phyloP scores from a whole-genome alignment of 2,329 filamentous ascomycete genomes.

The Gaeumannomyces tritici region DNA sequence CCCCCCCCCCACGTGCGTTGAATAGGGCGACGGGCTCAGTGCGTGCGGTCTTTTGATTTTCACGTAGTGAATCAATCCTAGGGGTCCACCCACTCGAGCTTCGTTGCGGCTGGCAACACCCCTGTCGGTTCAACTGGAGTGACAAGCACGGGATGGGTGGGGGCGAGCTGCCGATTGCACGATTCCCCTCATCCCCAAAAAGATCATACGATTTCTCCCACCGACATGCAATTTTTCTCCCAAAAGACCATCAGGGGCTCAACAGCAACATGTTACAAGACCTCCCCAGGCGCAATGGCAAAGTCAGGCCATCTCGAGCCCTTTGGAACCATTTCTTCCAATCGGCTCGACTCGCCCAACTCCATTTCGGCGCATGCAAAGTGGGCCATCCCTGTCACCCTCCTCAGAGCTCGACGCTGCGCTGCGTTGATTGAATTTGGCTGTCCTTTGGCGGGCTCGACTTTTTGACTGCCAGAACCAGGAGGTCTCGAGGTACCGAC shows the following conservation, averaged over 20 bases:
- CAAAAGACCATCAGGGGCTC: constrained; percentile 3
- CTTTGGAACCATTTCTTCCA: constrained; percentile 1
- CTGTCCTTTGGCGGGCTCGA: neutral
- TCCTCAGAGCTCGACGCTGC: neutral
- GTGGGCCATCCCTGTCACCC: neutral
- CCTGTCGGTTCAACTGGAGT: neutral
- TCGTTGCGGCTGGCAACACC: neutral
- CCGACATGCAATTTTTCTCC: constrained; percentile 2
- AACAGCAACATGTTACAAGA: constrained; percentile 6
- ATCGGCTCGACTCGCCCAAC: constrained; percentile 1
- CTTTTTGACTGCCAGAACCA: neutral
- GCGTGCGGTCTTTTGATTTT: neutral
- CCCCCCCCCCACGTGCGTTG: no score
- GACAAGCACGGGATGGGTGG: neutral
- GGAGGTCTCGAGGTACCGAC: neutral
- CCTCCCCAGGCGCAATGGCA: constrained; percentile 4
- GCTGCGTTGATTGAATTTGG: neutral
- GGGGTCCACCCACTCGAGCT: neutral
- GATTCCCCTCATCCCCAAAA: constrained; percentile 4
- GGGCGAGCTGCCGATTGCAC: constrained; percentile 1
- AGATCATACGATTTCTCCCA: constrained; percentile 5
- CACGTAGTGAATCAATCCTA: neutral
- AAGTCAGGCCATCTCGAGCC: constrained; percentile 6
- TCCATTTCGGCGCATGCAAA: neutral
- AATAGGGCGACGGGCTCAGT: no score